Evolutionary conservation across 345 rosid species (phyloP).

Genomic region (Eucalyptus grandis): DNA sequence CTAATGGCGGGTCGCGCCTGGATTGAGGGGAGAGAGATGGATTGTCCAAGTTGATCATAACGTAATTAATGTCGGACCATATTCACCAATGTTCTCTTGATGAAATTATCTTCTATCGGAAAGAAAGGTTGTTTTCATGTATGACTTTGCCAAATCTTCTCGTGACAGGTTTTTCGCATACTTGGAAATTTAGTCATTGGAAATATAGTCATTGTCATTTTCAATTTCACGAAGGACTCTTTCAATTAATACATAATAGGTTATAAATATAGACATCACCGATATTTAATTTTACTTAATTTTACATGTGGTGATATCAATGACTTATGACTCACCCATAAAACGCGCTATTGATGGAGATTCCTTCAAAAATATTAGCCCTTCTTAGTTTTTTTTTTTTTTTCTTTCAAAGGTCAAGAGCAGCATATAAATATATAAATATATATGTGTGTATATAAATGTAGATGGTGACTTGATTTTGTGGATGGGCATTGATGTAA

Average conservation of each 20-base stretch:
- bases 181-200: neutral
- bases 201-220: neutral
- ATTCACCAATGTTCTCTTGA: neutral
- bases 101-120: neutral
- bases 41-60: neutral
- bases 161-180: neutral
- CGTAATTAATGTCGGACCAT: neutral
- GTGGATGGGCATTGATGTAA: neutral
- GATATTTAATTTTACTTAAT: neutral
- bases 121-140: neutral
- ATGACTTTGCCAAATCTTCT: neutral
- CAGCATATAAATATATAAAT: neutral
- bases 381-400: neutral
- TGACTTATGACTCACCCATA: neutral
- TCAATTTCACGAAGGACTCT: neutral
- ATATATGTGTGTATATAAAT: neutral
- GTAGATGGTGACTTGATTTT: neutral
- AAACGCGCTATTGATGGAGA: neutral
- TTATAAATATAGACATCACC: neutral
- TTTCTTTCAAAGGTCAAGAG: neutral
- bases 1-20: constrained; percentile 28
- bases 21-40: neutral
- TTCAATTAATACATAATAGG: neutral
- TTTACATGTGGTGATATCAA: neutral
- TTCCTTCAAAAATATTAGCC: neutral